These are phyloP conservation scores for Astrothelium subdiscretum DNA, from an alignment of 495 filamentous ascomycete genomes.

Conservation along the genomic window DNA sequence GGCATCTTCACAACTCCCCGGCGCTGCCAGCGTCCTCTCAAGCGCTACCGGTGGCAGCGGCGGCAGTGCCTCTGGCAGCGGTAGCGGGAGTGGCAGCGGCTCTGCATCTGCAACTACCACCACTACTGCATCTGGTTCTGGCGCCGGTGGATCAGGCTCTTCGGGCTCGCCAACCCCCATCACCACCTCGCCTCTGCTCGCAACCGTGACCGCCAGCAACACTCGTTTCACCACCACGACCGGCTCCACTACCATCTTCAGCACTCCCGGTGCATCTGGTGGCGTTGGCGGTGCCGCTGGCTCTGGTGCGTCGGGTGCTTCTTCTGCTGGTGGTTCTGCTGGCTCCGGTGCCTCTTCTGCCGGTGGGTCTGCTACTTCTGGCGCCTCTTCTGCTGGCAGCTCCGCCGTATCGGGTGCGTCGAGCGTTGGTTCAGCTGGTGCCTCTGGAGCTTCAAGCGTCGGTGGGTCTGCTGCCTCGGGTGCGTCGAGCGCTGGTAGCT, in stretches of 20 bases:
- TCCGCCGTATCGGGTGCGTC: conserved; percentile 10
- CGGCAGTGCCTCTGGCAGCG: conserved; percentile 15
- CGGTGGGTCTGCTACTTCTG: neutral
- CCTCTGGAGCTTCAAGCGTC: neutral
- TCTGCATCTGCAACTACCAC: conserved; percentile 7
- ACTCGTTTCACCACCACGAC: conserved; percentile 17
- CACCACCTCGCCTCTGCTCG: conserved; percentile 22
- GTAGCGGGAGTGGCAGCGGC: conserved; percentile 14
- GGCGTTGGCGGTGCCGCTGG: conserved; percentile 17
- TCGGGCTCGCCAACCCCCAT: conserved; percentile 11
- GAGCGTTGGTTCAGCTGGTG: neutral
- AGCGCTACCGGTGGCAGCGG: conserved; percentile 11
- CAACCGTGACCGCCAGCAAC: conserved; percentile 17
- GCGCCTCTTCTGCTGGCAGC: conserved; percentile 6
- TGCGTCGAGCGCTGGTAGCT: conserved; percentile 3
- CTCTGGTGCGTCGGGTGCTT: conserved; percentile 16
- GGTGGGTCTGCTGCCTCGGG: neutral
- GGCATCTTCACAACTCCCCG: conserved; percentile 5
- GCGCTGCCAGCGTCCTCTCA: conserved; percentile 3
- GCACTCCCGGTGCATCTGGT: conserved; percentile 15
- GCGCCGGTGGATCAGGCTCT: neutral
- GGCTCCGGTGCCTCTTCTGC: neutral
- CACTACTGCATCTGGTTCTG: neutral
- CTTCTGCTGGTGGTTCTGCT: conserved; percentile 18
- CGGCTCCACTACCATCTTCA: conserved; percentile 25